Evolutionary conservation across 257 asterid genomes (phyloP).

Genomic region (Penstemon eatonii): DNA sequence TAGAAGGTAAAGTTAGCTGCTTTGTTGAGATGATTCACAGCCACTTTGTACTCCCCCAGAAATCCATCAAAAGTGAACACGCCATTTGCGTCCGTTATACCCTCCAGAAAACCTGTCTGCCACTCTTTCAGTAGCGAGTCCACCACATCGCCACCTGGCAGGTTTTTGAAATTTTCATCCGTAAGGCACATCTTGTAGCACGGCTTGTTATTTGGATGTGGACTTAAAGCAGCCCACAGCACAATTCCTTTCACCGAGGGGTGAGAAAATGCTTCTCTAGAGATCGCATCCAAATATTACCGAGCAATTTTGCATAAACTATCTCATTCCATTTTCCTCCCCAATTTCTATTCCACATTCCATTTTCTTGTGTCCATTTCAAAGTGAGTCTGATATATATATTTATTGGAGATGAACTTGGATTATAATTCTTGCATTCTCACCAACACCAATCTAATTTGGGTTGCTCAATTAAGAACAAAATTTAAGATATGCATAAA

Average conservation of each 20-base stretch:
- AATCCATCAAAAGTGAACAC: constrained; percentile 44
- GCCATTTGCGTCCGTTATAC: constrained; percentile 41
- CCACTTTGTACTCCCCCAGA: constrained; percentile 44
- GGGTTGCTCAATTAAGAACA: too few species aligned
- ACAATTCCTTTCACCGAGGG: constrained; percentile 52
- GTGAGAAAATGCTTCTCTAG: constrained; percentile 58
- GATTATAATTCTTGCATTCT: too few species aligned
- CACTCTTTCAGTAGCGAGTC: constrained; percentile 50
- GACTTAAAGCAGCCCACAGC: constrained; percentile 47
- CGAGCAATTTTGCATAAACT: too few species aligned
- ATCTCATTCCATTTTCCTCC: too few species aligned
- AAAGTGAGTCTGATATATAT: too few species aligned
- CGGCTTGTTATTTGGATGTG: constrained; percentile 26
- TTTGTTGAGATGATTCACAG: constrained; percentile 26
- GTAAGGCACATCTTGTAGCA: constrained; percentile 77
- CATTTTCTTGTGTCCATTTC: too few species aligned
- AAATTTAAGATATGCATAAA: too few species aligned
- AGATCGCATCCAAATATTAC: constrained; percentile 48
- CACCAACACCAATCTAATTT: too few species aligned
- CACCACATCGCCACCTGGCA: constrained; percentile 44
- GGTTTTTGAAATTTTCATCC: constrained; percentile 46
- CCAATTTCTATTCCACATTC: too few species aligned
- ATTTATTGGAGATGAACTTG: too few species aligned
- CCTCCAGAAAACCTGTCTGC: constrained; percentile 35
- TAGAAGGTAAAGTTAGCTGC: constrained; percentile 29